Conservation (phyloP, 2,329 filamentous ascomycete genomes). For the Venturia carpophila region DNA sequence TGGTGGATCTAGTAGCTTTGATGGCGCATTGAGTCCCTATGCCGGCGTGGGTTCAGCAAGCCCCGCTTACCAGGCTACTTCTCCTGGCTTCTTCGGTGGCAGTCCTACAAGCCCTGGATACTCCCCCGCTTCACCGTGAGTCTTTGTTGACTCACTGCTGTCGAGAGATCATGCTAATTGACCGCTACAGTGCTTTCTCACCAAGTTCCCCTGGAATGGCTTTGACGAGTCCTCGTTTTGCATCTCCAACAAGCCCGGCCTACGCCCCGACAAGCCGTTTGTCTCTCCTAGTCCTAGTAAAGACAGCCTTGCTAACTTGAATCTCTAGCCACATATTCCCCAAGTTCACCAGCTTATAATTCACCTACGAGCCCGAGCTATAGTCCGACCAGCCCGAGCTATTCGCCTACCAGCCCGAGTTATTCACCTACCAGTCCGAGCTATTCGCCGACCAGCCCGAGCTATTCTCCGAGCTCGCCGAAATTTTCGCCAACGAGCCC, state of each 20-base stretch:
- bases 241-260: slow-evolving; percentile 48
- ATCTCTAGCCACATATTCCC: slow-evolving; percentile 32
- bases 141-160: too few species aligned
- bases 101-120: slow-evolving; percentile 65
- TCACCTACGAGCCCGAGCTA: too few species aligned
- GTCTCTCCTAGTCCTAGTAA: slow-evolving; percentile 35
- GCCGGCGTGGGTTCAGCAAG: slow-evolving; percentile 52
- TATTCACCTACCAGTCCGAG: slow-evolving; percentile 34
- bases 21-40: slow-evolving; percentile 59
- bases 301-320: slow-evolving; percentile 25
- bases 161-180: too few species aligned
- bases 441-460: slow-evolving; percentile 57
- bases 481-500: not conserved
- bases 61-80: slow-evolving; percentile 60
- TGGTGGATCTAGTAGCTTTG: slow-evolving; percentile 57
- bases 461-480: too few species aligned
- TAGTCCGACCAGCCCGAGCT: too few species aligned
- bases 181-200: too few species aligned
- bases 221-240: slow-evolving; percentile 44
- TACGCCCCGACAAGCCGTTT: slow-evolving; percentile 50
- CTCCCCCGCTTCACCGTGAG: slow-evolving; percentile 21
- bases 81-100: slow-evolving; percentile 60
- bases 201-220: slow-evolving; percentile 39
- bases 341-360: too few species aligned
- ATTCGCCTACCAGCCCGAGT: too few species aligned